Evolutionary conservation across 2,329 filamentous ascomycete species (phyloP).

Genomic region (Celoporthe dispersa): DNA sequence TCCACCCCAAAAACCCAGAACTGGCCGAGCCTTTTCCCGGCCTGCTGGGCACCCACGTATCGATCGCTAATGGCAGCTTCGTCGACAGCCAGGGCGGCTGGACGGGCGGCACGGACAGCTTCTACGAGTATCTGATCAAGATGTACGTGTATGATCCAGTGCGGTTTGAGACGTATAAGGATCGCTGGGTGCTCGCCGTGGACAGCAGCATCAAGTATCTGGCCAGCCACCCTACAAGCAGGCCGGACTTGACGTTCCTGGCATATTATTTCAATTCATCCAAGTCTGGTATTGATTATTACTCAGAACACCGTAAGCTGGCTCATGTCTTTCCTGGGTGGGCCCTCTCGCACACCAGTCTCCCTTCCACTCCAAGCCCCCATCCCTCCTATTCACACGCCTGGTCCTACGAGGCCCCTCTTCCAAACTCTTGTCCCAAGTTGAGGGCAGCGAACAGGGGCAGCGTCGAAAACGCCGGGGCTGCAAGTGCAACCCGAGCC

Average conservation of each 20-base stretch:
- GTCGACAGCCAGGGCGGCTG: constrained; percentile 72
- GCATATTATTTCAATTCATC: constrained; percentile 56
- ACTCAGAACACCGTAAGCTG: constrained; percentile 54
- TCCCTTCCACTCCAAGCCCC: not conserved
- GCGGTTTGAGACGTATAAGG: constrained; percentile 67
- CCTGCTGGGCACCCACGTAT: constrained; percentile 70
- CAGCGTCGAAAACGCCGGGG: not conserved
- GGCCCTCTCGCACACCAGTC: not conserved
- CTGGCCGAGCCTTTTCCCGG: constrained; percentile 75
- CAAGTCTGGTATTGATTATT: constrained; percentile 39
- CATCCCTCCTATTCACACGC: too few relatives aligned
- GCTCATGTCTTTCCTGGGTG: not conserved
- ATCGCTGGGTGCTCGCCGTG: constrained; percentile 76
- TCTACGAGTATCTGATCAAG: constrained; percentile 90
- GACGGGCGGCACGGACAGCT: constrained; percentile 78
- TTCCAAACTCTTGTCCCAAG: not conserved
- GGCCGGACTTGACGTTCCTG: constrained; percentile 75
- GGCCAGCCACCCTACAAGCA: constrained; percentile 66
- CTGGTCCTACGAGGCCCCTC: not conserved
- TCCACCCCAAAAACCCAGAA: constrained; percentile 63
- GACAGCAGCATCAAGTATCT: constrained; percentile 77
- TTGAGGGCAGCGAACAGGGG: not conserved
- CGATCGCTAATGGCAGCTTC: constrained; percentile 69
- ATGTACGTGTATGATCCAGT: constrained; percentile 80
- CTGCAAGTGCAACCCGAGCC: not conserved